Percentiles rank a stretch among this genome's conserved stretches.
These are phyloP conservation scores for Austropuccinia psidii DNA, from an alignment of 1,284 basidiomycete genomes.

Conservation along the genomic window DNA sequence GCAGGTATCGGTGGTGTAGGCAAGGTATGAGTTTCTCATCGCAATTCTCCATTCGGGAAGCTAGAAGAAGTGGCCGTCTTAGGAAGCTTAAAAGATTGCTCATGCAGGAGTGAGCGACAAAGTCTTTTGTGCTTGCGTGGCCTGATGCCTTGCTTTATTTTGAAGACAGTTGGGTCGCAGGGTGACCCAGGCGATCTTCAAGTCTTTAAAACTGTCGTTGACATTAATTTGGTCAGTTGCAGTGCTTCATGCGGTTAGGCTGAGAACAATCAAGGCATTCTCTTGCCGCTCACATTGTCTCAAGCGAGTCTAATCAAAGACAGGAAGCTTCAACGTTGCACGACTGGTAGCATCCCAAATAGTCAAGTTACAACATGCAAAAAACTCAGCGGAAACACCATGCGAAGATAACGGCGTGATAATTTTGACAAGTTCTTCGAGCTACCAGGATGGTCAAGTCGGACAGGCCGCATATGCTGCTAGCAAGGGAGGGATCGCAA, in stretches of 20 bases:
- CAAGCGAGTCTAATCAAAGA: slow-evolving; percentile 35
- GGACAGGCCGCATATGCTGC: slow-evolving; percentile 47
- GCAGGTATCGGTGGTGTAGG: slow-evolving; percentile 48
- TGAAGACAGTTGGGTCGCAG: slow-evolving; percentile 42
- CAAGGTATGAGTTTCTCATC: slow-evolving; percentile 40
- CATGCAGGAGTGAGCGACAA: not conserved
- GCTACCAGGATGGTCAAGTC: slow-evolving; percentile 47
- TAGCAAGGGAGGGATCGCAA: slow-evolving; percentile 46
- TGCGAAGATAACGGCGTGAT: slow-evolving; percentile 48
- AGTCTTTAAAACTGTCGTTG: slow-evolving; percentile 45
- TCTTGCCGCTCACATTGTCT: not conserved
- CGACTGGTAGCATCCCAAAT: slow-evolving; percentile 46
- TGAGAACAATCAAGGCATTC: not conserved
- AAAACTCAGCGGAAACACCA: slow-evolving; percentile 37
- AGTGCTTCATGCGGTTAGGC: not conserved
- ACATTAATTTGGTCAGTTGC: slow-evolving; percentile 43
- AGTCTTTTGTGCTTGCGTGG: not conserved
- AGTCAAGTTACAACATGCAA: slow-evolving; percentile 40
- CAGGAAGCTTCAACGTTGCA: slow-evolving; percentile 48
- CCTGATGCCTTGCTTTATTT: too few relatives aligned
- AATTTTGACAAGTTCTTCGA: slow-evolving; percentile 46
- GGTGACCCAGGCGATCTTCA: slow-evolving; percentile 46
- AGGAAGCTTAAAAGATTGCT: not conserved
- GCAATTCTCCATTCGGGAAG: not conserved
- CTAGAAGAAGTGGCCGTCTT: not conserved